Evolutionary conservation across 2,329 filamentous ascomycete species (phyloP), one percentile per base, ranked within the genome.

Genomic region (Neonectria hederae): DNA sequence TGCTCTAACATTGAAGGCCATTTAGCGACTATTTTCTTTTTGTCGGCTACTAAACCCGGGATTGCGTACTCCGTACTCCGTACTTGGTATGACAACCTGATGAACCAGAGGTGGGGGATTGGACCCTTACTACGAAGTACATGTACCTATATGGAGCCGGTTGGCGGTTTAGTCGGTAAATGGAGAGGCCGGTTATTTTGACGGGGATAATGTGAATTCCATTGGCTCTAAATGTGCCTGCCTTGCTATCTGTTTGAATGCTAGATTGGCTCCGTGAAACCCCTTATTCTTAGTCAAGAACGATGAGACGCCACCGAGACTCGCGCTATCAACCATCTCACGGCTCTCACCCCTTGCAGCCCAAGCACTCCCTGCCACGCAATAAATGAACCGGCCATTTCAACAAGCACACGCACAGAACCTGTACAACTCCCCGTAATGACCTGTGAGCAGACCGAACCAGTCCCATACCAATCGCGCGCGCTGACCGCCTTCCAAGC

Each of bases 401-500:
- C 32, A 46, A 2, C 30, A 56, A 56, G 21, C 42, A 28, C 19
- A 51, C 19, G 17, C 19, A 4, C n/a, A 30, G 48, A 51, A 21
- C 48, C 28, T 19, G 28, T 51, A n/a, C 48, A 32, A 51, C n/a
- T 32, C 17, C 9, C 30, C 19, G 59, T 24, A 43, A 49, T 65
- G 35, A 40, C 62, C 24, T 49, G 58, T 61, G 38, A 38, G 58
- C 46, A 45, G 11, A n/a, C 19, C 17, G 28, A 21, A 14, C 17
- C 21, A n/a, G n/a, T 14, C 10, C 30, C 21, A 4, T n/a, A 3
- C 5, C 13, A 11, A 14, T 17, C 28, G n/a, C 28, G 21, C 14
- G n/a, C 30, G n/a, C 30, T 61, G 58, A 54, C 58, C 14, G 21
- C 22, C 22, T 10, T 35, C 24, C 7, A 28, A 77, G 75, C 73